Evolutionary conservation across 306 rosid genomes (phyloP).

Genomic region (Acacia crassicarpa): DNA sequence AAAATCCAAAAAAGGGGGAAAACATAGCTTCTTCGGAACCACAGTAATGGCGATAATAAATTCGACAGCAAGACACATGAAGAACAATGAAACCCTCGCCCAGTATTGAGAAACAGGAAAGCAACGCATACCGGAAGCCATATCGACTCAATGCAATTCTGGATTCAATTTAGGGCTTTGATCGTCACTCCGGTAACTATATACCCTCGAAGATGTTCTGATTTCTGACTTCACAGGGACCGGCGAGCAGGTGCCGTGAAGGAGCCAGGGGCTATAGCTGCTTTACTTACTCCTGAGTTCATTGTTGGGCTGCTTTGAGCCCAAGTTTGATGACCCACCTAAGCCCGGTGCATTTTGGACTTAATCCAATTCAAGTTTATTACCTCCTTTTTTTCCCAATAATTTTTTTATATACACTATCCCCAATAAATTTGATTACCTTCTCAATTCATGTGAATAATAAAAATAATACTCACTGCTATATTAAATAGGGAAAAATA

Average conservation of each 20-base stretch:
- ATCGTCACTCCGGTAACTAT: neutral
- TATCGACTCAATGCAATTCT: neutral
- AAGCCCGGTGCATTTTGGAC: neutral
- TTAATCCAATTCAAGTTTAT: neutral
- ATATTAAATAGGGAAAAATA: too few species aligned
- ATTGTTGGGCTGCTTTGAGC: neutral
- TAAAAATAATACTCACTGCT: too few species aligned
- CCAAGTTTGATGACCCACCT: neutral
- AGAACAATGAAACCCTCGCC: neutral
- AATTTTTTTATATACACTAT: too few species aligned
- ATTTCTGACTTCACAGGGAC: neutral
- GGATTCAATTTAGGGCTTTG: conserved; percentile 24
- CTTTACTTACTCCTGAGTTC: neutral
- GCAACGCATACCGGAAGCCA: conserved; percentile 35
- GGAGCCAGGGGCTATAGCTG: neutral
- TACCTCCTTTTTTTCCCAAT: too few species aligned
- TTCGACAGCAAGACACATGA: neutral
- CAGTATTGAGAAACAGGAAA: neutral
- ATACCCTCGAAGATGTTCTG: neutral
- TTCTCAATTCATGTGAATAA: neutral
- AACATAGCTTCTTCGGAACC: neutral
- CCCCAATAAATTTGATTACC: too few species aligned
- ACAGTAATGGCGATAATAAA: neutral
- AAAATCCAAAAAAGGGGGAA: neutral
- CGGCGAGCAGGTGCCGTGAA: neutral